phyloP scores from a whole-genome alignment of 2,329 filamentous ascomycete species.

The Epichloe scottii region DNA sequence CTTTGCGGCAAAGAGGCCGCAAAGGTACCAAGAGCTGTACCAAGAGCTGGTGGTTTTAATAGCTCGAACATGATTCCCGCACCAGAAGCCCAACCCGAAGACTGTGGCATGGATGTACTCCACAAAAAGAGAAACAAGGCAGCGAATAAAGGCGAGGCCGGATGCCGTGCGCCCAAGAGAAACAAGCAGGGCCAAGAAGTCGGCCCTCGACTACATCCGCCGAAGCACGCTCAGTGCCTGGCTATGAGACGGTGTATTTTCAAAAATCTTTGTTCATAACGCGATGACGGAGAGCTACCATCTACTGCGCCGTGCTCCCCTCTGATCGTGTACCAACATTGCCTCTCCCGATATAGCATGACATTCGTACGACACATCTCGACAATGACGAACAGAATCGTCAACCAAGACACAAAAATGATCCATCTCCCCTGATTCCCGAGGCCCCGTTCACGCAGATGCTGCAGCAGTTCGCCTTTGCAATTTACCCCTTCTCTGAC shows the following conservation, averaged over 20 bases:
- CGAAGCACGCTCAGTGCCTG: too few relatives aligned
- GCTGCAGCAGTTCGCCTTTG: conserved; percentile 2
- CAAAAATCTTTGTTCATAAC: too few relatives aligned
- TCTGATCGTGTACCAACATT: background rate
- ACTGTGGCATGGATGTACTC: background rate
- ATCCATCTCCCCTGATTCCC: background rate
- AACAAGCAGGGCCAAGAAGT: too few relatives aligned
- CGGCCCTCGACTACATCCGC: too few relatives aligned
- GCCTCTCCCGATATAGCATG: background rate
- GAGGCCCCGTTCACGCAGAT: background rate
- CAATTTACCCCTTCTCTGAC: conserved; percentile 10
- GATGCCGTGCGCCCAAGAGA: background rate
- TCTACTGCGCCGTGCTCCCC: background rate
- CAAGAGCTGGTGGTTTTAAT: too few relatives aligned
- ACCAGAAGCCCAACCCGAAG: too few relatives aligned
- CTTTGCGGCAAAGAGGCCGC: too few relatives aligned
- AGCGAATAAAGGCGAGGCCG: background rate
- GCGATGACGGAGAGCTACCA: too few relatives aligned
- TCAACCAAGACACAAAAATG: background rate
- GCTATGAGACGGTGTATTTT: too few relatives aligned
- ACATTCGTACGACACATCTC: background rate
- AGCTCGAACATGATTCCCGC: too few relatives aligned
- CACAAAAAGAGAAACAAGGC: background rate
- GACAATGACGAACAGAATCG: background rate
- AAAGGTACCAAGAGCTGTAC: too few relatives aligned